Evolutionary conservation across 257 asterid species (phyloP), one percentile per base, ranked within the genome.

Genomic region (Thymus quinquecostatus): DNA sequence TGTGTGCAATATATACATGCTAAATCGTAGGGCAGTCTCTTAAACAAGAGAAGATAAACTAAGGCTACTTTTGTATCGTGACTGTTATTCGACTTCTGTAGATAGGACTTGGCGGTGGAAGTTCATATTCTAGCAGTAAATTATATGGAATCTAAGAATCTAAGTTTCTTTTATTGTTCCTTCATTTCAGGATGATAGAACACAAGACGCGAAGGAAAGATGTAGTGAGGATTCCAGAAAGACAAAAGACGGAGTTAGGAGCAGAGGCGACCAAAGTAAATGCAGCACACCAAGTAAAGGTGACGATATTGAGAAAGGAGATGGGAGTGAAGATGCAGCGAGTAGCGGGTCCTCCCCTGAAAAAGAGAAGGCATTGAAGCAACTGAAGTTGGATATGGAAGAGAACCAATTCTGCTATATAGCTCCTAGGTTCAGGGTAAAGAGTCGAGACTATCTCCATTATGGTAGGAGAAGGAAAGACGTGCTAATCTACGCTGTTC

Each of bases 311-410:
- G 60, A 27, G 8, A 21, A 61, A 27, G 68, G 30, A 45, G 51
- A 68, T 61, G 3, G 33, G 8, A 60, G 59, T 50, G 78, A 67
- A 69, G 78, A 65, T 61, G 40, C 80, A 28, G 44, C 61, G 1
- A n/a, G 33, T 2, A 51, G 64, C 21, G 30, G 81, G 59, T 51
- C 73, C 33, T 51, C 73, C 33, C 65, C 28, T 27, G 68, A 34
- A 36, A 38, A 78, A 47, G 90, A 80, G 33, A 70, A 65, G 69
- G 89, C 88, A 13, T 69, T 85, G 72, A 81, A 79, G 74, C 60
- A 66, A 73, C 56, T 92, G 83, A 90, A 88, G 86, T 54, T 71
- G 79, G 84, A 88, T 55, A 90, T 90, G 96, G 88, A 83, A 53
- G 93, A 88, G 38, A 78, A 86, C 54, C 82, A 76, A 48, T 92